These are phyloP conservation scores for Neopestalotiopsis rosae DNA, from an alignment of 2,329 filamentous ascomycete genomes.

Conservation along the genomic window DNA sequence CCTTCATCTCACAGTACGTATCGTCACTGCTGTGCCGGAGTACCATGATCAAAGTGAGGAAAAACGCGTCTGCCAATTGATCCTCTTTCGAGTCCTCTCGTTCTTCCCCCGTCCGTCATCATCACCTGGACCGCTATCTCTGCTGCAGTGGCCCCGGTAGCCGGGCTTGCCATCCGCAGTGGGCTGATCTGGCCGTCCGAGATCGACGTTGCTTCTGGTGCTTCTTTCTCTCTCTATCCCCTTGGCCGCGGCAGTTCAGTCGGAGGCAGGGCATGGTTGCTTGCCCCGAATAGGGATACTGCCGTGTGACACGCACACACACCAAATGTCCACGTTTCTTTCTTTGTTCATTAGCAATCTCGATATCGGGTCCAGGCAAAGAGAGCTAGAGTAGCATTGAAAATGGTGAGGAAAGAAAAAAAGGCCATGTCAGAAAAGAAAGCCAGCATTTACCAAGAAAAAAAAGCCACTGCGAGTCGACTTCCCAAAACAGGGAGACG, in stretches of 20 bases:
- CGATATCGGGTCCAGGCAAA: not conserved
- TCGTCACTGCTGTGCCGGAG: not conserved
- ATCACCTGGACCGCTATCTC: constrained; percentile 5
- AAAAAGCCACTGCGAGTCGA: constrained; percentile 11
- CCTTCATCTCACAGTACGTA: no score
- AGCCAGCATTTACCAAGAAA: not conserved
- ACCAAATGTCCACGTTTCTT: not conserved
- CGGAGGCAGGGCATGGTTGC: not conserved
- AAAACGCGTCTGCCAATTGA: not conserved
- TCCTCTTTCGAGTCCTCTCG: not conserved
- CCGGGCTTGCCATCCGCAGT: not conserved
- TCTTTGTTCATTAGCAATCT: not conserved
- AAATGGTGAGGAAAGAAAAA: not conserved
- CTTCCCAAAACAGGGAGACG: constrained; percentile 11
- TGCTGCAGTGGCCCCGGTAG: not conserved
- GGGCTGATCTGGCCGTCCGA: constrained; percentile 12
- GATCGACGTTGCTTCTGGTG: constrained; percentile 18
- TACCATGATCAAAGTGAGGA: not conserved
- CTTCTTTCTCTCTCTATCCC: not conserved
- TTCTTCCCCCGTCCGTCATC: not conserved
- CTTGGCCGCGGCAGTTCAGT: constrained; percentile 13
- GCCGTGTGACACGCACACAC: not conserved
- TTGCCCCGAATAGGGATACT: not conserved
- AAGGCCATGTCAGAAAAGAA: not conserved
- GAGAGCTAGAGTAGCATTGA: not conserved